Evolutionary conservation across 2,329 filamentous ascomycete genomes (phyloP), one percentile per base, ranked within the genome.

Genomic region (Fusarium longipes): DNA sequence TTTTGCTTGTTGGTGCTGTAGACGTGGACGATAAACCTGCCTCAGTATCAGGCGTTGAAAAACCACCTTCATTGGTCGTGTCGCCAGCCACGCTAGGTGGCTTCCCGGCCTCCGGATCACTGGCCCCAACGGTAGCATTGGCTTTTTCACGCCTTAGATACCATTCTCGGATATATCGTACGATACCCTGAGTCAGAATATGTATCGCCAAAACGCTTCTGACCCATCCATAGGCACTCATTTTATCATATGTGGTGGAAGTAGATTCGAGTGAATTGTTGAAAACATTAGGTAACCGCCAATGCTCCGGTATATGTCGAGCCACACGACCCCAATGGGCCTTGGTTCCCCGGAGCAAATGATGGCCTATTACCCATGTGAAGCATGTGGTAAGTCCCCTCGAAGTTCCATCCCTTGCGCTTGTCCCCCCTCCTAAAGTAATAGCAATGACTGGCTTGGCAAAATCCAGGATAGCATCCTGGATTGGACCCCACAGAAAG

Each of bases 391-490:
- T 83, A 44, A 92, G 87, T 74, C 91, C 92, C 73, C 89, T 88
- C 55, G 89, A 89, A 6, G 90, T 88, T 50, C 89, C 89, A 62
- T 89, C 87, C 70, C 85, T 86, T 9, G 88, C 87, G 66, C 86
- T 89, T 9, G 89, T 91, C 60, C 93, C 93, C 62, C 93, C 94
- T 65, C 94, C 94, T 12, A 97, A 82, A 1, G 93, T 96, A 58
- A 97, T 89, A 59, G 94, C 94, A 75, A 97, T 96, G 75, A 97
- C 93, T 59, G 95, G 92, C 79, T 97, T 95, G 62, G 94, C 93
- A 51, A 97, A 86, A 76, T 97, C 94, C 71, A 97, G 84, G 58
- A 95, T 91, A 74, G 96, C 90, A 75, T 93, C 92, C 77, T 97
- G 94, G 66, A 95, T 87, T 58, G 93, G 93, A 30, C 89, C 89